Evolutionary conservation across 192 early-diverging fungal genomes (phyloP).

Genomic region (Lobulomyces angularis): DNA sequence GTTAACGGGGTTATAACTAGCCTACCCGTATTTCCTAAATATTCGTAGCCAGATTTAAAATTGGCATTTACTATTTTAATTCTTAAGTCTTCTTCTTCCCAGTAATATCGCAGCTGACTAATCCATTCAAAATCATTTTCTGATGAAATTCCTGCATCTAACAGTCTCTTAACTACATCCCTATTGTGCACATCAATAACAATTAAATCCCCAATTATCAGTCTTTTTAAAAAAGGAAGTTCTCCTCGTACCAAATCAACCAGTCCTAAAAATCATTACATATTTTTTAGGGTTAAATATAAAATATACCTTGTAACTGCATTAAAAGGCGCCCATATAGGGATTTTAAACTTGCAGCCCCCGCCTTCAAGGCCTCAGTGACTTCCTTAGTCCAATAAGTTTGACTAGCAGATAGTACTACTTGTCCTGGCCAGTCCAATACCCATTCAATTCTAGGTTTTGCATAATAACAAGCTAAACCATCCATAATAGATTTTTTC

Average conservation of each 20-base stretch:
- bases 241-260: constrained; percentile 43
- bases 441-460: constrained; percentile 38
- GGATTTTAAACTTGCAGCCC: constrained; percentile 21
- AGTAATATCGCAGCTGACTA: constrained; percentile 47
- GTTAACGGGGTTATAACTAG: constrained; percentile 49
- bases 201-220: constrained; percentile 46
- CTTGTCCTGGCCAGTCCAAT: constrained; percentile 46
- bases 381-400: constrained; percentile 51
- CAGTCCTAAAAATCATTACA: too few species aligned
- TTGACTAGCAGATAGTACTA: constrained; percentile 34
- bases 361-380: constrained; percentile 36
- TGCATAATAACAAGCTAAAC: constrained; percentile 21
- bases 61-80: constrained; percentile 52
- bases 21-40: constrained; percentile 46
- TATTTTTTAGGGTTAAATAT: too few species aligned
- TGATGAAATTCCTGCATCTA: constrained; percentile 29
- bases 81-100: constrained; percentile 47
- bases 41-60: constrained; percentile 46
- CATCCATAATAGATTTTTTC: constrained; percentile 44
- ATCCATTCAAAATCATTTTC: constrained; percentile 57
- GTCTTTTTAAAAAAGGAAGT: constrained; percentile 33
- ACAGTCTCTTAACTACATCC: constrained; percentile 46
- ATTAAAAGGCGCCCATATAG: constrained; percentile 22
- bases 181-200: constrained; percentile 48
- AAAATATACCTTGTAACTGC: constrained; percentile 44